Base-by-base conservation (phyloP, 169 alveolate genomes). In the Plasmodium ovale region DNA sequence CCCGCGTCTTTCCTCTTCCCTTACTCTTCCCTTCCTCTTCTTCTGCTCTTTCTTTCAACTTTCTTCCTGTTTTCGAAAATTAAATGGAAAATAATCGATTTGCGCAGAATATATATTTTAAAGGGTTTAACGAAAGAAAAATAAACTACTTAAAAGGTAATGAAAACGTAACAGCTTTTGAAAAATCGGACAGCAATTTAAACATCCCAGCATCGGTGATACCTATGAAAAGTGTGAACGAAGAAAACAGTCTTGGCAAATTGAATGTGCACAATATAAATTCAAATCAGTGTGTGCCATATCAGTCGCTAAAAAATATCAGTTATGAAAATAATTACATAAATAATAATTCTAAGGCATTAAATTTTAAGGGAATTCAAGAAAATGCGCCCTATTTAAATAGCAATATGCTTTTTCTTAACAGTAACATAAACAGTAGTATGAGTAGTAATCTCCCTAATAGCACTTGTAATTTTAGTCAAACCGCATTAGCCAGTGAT, bases 101-200 rank as follows among this genome's bases (percentile, higher is more conserved):
- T 53, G 2, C 88, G 47, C 88, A 74, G 47, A 74, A 27, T n/a
- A 59, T 74, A 39, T 59, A 59, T 51, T 74, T 59, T 35, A 74
- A 74, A 74, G 88, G 88, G 21, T 74, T 74, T 39, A 74, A 74
- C 51, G 73, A 74, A 16, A 74, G 73, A 35, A 74, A 67, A 42
- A 67, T 42, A 14, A 74, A 74, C 60, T 74, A 74, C 37, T 64
- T 59, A 60, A 74, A 35, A 10, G 64, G 58, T 58, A 10, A 59
- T 25, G 67, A 64, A 44, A 59, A 74, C 5, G 12, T 21, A 47
- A 44, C 21, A 29, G 53, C 33, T 21, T 39, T 74, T 2, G 65
- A 37, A 35, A 60, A 25, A 23, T 64, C 60, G 5, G 49, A 74
- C 51, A 39, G 23, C n/a, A 37, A 23, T 59, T 1, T 10, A n/a